phyloP scores from a whole-genome alignment of 768 basidiomycete genomes.

The Tricholoma furcatifolium region DNA sequence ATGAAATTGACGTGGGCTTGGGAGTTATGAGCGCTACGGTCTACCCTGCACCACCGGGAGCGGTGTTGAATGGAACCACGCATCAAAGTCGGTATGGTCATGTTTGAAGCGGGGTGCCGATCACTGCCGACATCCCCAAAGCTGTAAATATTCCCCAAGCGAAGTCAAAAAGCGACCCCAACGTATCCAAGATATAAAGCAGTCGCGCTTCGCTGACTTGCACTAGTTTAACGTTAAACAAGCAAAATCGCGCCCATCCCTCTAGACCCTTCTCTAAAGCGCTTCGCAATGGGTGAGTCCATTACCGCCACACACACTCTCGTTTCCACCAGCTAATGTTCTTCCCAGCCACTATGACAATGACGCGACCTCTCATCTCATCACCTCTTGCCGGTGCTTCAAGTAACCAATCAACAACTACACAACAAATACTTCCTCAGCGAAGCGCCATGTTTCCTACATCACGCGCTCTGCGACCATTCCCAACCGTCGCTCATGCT shows the following conservation, averaged over 20 bases:
- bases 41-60: neutral
- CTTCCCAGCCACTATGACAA: conserved; percentile 39
- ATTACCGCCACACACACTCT: neutral
- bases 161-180: conserved; percentile 19
- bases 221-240: conserved; percentile 7
- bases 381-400: conserved; percentile 59
- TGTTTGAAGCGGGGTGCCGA: conserved; percentile 13
- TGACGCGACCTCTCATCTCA: conserved; percentile 53
- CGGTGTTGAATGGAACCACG: neutral
- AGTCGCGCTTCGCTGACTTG: conserved; percentile 2
- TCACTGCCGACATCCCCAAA: conserved; percentile 21
- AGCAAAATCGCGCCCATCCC: conserved; percentile 1
- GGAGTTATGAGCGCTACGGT: neutral
- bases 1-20: neutral
- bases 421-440: conserved; percentile 36
- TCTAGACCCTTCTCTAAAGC: conserved; percentile 5
- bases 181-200: conserved; percentile 29
- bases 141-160: conserved; percentile 15
- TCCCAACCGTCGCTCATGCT: conserved; percentile 58
- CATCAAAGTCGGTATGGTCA: conserved; percentile 5
- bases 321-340: conserved; percentile 4
- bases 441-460: conserved; percentile 58
- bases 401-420: conserved; percentile 24
- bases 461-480: conserved; percentile 78
- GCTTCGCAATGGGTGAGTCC: conserved; percentile 38